Conservation (phyloP, 768 basidiomycete genomes). For the Crassisporium funariophilum region DNA sequence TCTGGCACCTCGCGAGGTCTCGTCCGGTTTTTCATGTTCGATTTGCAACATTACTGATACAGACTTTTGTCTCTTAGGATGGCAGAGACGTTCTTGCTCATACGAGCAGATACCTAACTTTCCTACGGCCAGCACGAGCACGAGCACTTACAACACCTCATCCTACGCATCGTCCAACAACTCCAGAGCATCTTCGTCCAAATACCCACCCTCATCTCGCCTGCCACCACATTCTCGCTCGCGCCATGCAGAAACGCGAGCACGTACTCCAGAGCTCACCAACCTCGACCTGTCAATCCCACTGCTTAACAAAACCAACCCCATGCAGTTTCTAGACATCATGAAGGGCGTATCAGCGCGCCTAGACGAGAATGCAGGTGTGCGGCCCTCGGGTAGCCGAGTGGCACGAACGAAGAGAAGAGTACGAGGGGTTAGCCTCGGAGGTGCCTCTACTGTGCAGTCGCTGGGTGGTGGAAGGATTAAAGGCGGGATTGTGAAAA, state of each 20-base stretch:
- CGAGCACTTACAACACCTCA: slow-evolving; percentile 1
- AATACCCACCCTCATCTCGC: slow-evolving; percentile 1
- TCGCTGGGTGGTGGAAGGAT: not conserved
- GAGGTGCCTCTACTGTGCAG: not conserved
- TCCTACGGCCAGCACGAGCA: slow-evolving; percentile 14
- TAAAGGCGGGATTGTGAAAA: slow-evolving; percentile 5
- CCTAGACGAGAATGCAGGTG: slow-evolving; percentile 30
- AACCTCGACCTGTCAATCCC: slow-evolving; percentile 11
- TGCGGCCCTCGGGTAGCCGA: slow-evolving; percentile 8
- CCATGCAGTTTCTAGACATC: slow-evolving; percentile 30
- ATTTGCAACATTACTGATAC: not conserved
- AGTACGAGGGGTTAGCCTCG: not conserved
- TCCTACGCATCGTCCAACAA: not conserved
- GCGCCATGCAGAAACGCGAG: slow-evolving; percentile 11
- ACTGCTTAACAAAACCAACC: slow-evolving; percentile 21
- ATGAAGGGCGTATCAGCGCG: slow-evolving; percentile 38
- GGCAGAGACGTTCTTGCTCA: slow-evolving; percentile 21
- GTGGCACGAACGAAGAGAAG: slow-evolving; percentile 7
- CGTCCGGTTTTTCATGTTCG: not conserved
- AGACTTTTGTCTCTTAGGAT: slow-evolving; percentile 9
- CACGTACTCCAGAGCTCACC: slow-evolving; percentile 4
- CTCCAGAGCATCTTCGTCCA: not conserved
- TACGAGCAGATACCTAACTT: slow-evolving; percentile 23
- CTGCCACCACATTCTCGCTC: slow-evolving; percentile 11
- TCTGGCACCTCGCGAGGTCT: slow-evolving; percentile 9